Evolutionary conservation across 192 early-diverging fungal species (phyloP).

Genomic region (Linnemannia zychae): DNA sequence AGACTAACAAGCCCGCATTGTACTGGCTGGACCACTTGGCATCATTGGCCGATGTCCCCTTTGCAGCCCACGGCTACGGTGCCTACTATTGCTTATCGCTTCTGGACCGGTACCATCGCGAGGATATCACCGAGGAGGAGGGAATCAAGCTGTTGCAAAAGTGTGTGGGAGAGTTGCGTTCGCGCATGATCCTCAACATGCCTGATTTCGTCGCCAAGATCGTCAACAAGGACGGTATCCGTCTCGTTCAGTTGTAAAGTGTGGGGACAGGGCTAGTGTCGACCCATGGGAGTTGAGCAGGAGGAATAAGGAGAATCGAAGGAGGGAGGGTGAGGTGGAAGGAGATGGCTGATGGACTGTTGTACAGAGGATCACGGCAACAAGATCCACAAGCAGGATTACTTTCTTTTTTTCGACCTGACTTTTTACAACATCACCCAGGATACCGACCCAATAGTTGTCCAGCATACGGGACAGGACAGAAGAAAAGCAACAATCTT

Average conservation of each 20-base stretch:
- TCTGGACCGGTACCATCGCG: slow-evolving; percentile 92
- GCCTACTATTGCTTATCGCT: slow-evolving; percentile 92
- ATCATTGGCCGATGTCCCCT: slow-evolving; percentile 81
- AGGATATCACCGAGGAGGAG: slow-evolving; percentile 86
- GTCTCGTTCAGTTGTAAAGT: slow-evolving; percentile 63
- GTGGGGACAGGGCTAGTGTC: too few species aligned
- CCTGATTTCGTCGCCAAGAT: slow-evolving; percentile 89
- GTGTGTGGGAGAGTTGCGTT: slow-evolving; percentile 88
- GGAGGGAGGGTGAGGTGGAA: background rate
- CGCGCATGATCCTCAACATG: slow-evolving; percentile 88
- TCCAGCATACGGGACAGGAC: background rate
- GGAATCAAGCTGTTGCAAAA: slow-evolving; percentile 85
- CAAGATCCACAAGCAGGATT: too few species aligned
- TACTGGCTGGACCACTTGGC: slow-evolving; percentile 96
- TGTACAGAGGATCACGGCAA: background rate
- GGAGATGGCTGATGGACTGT: background rate
- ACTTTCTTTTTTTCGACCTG: background rate
- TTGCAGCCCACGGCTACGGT: slow-evolving; percentile 93
- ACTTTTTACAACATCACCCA: background rate
- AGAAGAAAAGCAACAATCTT: background rate
- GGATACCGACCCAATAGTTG: background rate
- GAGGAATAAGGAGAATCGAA: background rate
- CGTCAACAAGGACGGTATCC: slow-evolving; percentile 89
- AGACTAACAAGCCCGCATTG: slow-evolving; percentile 77
- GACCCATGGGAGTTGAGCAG: background rate